A percentile compares a stretch with the other conserved stretches of the same genome.
Conservation (phyloP, 768 basidiomycete genomes). For the Tephrocybe sp. region DNA sequence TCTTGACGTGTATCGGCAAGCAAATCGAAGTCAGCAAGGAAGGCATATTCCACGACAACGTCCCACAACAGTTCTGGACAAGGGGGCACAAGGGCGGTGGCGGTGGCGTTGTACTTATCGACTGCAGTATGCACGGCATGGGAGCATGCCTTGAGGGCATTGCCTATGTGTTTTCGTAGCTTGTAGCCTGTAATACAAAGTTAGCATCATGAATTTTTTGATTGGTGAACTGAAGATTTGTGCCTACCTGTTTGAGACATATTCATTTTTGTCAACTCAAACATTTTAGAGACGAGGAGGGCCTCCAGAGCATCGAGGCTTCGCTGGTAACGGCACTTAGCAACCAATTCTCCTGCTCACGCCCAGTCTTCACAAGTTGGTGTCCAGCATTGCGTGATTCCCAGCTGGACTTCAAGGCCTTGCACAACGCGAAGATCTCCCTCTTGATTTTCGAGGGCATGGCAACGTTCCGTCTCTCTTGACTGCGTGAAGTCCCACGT, state of each 20-base stretch:
- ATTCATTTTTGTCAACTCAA: constrained; percentile 5
- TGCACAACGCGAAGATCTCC: constrained; percentile 1
- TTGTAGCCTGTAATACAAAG: neutral
- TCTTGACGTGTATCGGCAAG: neutral
- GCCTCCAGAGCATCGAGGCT: constrained; percentile 2
- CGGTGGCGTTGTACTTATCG: neutral
- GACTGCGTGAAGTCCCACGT: neutral
- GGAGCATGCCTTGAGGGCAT: neutral
- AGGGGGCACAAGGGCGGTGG: neutral
- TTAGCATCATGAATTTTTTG: neutral
- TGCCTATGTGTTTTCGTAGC: neutral
- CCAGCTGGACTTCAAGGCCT: constrained; percentile 14
- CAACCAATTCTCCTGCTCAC: neutral
- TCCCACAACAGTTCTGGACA: neutral
- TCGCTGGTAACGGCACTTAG: constrained; percentile 9
- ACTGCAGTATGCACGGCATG: neutral
- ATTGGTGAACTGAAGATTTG: no score
- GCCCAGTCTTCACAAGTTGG: constrained; percentile 7
- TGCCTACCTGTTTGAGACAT: constrained; percentile 2
- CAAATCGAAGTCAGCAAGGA: neutral
- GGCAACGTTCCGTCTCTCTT: neutral
- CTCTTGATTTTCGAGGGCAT: constrained; percentile 1
- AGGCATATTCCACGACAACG: neutral
- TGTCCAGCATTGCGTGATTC: constrained; percentile 14
- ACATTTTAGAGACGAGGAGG: neutral